Percentiles rank a stretch among this genome's conserved stretches.
Conservation (phyloP, 306 rosid species). For the Pterocarpus santalinus region DNA sequence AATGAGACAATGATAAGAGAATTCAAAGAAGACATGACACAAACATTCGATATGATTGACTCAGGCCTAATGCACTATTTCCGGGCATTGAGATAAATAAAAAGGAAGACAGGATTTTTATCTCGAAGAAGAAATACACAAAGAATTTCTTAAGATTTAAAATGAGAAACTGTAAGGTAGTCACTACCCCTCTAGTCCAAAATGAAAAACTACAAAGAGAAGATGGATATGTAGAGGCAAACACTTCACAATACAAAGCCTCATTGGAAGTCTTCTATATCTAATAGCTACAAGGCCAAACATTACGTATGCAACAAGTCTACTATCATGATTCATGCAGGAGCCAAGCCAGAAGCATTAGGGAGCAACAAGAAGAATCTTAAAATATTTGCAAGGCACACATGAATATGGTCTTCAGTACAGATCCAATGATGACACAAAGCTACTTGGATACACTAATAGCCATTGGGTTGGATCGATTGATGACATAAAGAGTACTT, state of each 20-base stretch:
- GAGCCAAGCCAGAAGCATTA: constrained; percentile 7
- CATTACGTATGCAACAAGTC: background rate
- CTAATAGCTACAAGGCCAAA: background rate
- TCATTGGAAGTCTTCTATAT: background rate
- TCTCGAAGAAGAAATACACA: too few relatives aligned
- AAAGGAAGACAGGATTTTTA: too few relatives aligned
- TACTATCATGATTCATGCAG: constrained; percentile 33
- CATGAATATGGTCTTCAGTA: background rate
- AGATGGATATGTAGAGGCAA: background rate
- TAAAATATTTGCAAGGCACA: background rate
- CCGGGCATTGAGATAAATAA: too few relatives aligned
- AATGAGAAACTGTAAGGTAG: background rate
- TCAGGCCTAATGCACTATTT: too few relatives aligned
- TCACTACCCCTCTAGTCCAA: background rate
- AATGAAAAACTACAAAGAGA: constrained; percentile 8
- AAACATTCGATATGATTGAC: too few relatives aligned
- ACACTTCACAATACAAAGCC: background rate
- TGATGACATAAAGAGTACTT: background rate
- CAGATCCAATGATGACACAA: background rate
- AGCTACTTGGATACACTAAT: background rate
- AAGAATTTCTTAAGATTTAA: background rate
- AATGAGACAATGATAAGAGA: too few relatives aligned
- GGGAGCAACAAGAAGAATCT: background rate
- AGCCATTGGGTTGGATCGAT: background rate
- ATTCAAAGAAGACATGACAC: too few relatives aligned